phyloP scores from a whole-genome alignment of 257 asterid species.

The Eucommia ulmoides region DNA sequence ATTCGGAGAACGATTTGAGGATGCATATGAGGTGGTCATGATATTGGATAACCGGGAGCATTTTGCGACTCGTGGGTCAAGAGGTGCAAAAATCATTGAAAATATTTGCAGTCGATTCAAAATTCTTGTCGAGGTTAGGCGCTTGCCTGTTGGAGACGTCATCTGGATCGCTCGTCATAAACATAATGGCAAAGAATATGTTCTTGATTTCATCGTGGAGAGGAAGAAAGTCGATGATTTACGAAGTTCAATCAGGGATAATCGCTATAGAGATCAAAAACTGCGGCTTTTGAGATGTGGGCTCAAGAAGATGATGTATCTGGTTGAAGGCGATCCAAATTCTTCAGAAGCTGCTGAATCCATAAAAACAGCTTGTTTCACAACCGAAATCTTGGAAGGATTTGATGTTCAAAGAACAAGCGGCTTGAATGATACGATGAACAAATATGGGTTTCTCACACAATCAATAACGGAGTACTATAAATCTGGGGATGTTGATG shows the following conservation, averaged over 20 bases:
- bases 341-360: conserved; percentile 85
- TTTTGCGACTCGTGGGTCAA: conserved; percentile 75
- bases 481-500: conserved; percentile 37
- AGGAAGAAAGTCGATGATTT: conserved; percentile 94
- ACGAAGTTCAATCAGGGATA: conserved; percentile 84
- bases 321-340: conserved; percentile 97
- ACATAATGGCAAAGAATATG: conserved; percentile 47
- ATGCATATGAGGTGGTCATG: conserved; percentile 67
- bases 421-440: conserved; percentile 83
- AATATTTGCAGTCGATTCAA: conserved; percentile 47
- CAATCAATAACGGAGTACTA: conserved; percentile 66
- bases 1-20: conserved; percentile 71
- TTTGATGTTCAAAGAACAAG: conserved; percentile 88
- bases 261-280: conserved; percentile 88
- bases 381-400: conserved; percentile 97
- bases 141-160: conserved; percentile 91
- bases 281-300: conserved; percentile 87
- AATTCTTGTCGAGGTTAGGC: conserved; percentile 53
- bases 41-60: conserved; percentile 89
- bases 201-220: conserved; percentile 94
- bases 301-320: conserved; percentile 90
- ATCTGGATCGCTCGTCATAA: conserved; percentile 93
- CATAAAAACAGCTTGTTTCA: conserved; percentile 98
- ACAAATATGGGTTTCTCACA: conserved; percentile 77
- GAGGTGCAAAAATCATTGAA: conserved; percentile 59